These are phyloP conservation scores for Xerocomus nothofagi DNA, from an alignment of 1,284 basidiomycete genomes.

Conservation along the genomic window DNA sequence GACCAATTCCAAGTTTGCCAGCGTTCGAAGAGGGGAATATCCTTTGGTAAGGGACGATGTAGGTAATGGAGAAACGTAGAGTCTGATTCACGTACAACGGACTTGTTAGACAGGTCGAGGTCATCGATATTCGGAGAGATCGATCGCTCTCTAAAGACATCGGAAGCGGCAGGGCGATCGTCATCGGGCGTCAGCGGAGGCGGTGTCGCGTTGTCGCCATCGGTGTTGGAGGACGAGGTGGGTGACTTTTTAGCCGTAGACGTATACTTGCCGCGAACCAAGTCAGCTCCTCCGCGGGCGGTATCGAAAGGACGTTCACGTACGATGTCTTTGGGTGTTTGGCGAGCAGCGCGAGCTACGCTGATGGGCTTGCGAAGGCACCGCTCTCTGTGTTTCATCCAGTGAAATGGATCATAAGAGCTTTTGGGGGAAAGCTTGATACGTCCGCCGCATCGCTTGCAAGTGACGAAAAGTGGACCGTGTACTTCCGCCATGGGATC, in stretches of 20 bases:
- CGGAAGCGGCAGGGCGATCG: constrained; percentile 28
- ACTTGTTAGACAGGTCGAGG: constrained; percentile 15
- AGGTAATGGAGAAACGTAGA: constrained; percentile 19
- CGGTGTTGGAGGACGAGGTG: constrained; percentile 33
- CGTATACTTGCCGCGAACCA: constrained; percentile 15
- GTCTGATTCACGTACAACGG: constrained; percentile 28
- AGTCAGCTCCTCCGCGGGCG: background rate
- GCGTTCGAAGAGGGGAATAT: constrained; percentile 25
- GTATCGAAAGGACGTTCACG: constrained; percentile 8
- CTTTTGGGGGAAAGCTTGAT: constrained; percentile 72
- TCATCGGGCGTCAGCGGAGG: constrained; percentile 42
- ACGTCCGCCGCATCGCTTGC: constrained; percentile 51
- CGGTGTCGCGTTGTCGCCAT: constrained; percentile 29
- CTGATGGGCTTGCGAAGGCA: constrained; percentile 44
- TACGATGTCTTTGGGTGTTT: constrained; percentile 26
- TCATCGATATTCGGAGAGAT: constrained; percentile 25
- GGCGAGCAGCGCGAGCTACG: constrained; percentile 13
- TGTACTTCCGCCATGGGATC: constrained; percentile 55
- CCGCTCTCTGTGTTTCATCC: constrained; percentile 59
- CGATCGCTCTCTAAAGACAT: constrained; percentile 23
- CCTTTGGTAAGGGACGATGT: constrained; percentile 22
- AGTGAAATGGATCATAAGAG: constrained; percentile 64
- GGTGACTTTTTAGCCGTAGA: constrained; percentile 26
- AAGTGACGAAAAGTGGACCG: constrained; percentile 53
- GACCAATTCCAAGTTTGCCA: constrained; percentile 37